These are phyloP conservation scores for Suhomyces sp. DNA, from an alignment of 805 yeast genomes.

Conservation along the genomic window DNA sequence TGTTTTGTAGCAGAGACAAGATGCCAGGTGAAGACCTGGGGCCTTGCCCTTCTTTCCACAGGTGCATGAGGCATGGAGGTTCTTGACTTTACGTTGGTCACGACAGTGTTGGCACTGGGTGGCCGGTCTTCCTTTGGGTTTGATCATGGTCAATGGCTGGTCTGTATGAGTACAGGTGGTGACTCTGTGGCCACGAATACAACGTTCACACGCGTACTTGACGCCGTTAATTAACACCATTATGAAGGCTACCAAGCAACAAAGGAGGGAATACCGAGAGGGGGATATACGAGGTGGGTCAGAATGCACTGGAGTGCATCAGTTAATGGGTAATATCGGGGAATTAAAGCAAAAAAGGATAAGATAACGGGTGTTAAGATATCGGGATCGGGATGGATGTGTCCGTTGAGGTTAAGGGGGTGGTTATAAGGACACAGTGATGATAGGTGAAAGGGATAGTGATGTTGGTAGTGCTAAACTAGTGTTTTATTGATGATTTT, in stretches of 20 bases:
- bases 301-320: not conserved
- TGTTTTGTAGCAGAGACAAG: slow-evolving; percentile 39
- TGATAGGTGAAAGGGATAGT: no score
- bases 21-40: slow-evolving; percentile 35
- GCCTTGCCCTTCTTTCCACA: slow-evolving; percentile 59
- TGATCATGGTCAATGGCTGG: slow-evolving; percentile 86
- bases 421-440: no score
- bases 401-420: no score
- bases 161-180: slow-evolving; percentile 92
- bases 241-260: slow-evolving; percentile 1
- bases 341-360: no score
- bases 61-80: slow-evolving; percentile 66
- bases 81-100: slow-evolving; percentile 65
- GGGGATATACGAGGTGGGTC: not conserved
- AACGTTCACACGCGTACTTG: slow-evolving; percentile 93
- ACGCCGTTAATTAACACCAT: slow-evolving; percentile 93
- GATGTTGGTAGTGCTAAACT: not conserved
- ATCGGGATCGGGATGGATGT: no score
- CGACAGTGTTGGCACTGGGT: slow-evolving; percentile 88
- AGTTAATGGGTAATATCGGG: no score
- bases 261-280: not conserved
- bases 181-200: slow-evolving; percentile 95
- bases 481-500: not conserved
- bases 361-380: no score
- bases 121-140: slow-evolving; percentile 95